Percentiles rank a stretch among this genome's conserved stretches.
Conservation (phyloP, 1,284 basidiomycete genomes). For the Lignosus rhinocerotis region DNA sequence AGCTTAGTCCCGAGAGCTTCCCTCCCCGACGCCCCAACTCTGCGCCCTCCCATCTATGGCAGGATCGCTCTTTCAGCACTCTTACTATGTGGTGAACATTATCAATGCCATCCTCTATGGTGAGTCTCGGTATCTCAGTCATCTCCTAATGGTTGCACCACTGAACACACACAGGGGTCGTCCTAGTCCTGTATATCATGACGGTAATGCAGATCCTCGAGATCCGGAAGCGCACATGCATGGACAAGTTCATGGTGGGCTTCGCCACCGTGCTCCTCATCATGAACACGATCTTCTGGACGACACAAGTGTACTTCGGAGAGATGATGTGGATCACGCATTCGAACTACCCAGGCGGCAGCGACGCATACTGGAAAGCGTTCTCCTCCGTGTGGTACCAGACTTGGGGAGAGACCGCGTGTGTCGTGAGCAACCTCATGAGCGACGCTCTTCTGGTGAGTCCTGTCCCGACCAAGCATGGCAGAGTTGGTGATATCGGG, state of each 20-base stretch:
- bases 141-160: background rate
- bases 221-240: background rate
- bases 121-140: background rate
- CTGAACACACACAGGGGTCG: constrained; percentile 9
- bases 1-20: too few relatives aligned
- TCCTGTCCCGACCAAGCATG: background rate
- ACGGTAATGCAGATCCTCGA: constrained; percentile 11
- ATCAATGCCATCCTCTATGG: constrained; percentile 15
- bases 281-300: constrained; percentile 19
- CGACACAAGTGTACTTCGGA: constrained; percentile 23
- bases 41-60: too few relatives aligned
- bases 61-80: constrained; percentile 6
- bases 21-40: too few relatives aligned
- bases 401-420: constrained; percentile 21
- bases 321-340: constrained; percentile 23
- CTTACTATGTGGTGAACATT: constrained; percentile 11
- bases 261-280: constrained; percentile 20
- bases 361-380: constrained; percentile 11
- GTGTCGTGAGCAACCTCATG: constrained; percentile 20
- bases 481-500: too few relatives aligned
- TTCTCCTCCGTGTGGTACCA: constrained; percentile 23
- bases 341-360: constrained; percentile 20
- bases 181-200: constrained; percentile 15
- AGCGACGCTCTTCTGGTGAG: constrained; percentile 25
- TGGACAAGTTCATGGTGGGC: constrained; percentile 14